These are phyloP conservation scores for Tuber calosporum DNA, from an alignment of 495 filamentous ascomycete genomes.

Conservation along the genomic window DNA sequence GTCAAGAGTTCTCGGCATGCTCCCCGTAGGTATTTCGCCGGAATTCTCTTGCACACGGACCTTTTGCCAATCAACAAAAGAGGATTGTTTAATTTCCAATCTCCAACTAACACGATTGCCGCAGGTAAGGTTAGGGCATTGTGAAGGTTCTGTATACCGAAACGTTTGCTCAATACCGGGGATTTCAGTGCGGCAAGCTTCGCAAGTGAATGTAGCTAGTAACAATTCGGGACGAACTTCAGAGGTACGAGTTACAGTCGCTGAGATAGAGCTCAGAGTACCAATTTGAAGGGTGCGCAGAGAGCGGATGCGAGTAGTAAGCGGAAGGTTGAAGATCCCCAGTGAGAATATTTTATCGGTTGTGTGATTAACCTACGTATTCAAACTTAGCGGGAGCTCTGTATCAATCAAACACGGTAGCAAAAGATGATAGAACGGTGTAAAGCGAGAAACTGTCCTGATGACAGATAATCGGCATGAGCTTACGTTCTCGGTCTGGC, in stretches of 20 bases:
- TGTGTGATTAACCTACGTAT: slow-evolving; percentile 57
- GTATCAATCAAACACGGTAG: background rate
- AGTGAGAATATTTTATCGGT: slow-evolving; percentile 93
- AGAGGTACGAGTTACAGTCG: slow-evolving; percentile 91
- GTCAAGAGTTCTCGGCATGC: slow-evolving; percentile 97
- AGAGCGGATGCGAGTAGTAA: slow-evolving; percentile 84
- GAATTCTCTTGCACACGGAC: slow-evolving; percentile 96
- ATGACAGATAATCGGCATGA: background rate
- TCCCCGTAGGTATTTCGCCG: slow-evolving; percentile 94
- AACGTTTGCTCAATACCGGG: slow-evolving; percentile 96
- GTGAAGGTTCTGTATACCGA: slow-evolving; percentile 89
- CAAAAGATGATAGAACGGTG: background rate
- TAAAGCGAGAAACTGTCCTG: background rate
- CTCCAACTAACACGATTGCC: slow-evolving; percentile 85
- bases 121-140: slow-evolving; percentile 90
- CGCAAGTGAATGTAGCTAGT: slow-evolving; percentile 85
- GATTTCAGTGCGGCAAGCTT: slow-evolving; percentile 70
- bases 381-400: background rate
- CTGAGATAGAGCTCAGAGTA: slow-evolving; percentile 85
- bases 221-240: slow-evolving; percentile 92
- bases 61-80: slow-evolving; percentile 99
- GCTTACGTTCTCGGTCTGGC: slow-evolving; percentile 27
- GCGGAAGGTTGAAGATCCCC: slow-evolving; percentile 91
- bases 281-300: slow-evolving; percentile 88
- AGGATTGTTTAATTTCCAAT: slow-evolving; percentile 91